Conservation (phyloP, 805 yeast species). For the Candida ovalis region DNA sequence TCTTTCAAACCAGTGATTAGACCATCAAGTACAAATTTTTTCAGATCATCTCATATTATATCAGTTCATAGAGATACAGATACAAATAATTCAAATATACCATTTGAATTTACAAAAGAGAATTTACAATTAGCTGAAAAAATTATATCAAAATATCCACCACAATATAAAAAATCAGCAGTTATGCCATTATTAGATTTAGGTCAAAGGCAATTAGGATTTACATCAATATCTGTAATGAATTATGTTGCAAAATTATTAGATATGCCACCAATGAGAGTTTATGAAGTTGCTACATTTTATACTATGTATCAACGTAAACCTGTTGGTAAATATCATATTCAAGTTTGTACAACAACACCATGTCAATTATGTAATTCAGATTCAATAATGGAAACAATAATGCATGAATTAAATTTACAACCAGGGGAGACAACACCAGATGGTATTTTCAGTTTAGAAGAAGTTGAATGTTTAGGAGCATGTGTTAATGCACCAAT, state of each 20-base stretch:
- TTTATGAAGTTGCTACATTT: conserved; percentile 87
- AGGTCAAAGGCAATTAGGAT: conserved; percentile 85
- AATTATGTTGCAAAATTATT: conserved; percentile 80
- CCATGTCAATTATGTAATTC: conserved; percentile 85
- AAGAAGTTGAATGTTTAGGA: conserved; percentile 88
- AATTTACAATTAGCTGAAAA: conserved; percentile 67
- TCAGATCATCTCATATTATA: conserved; percentile 29
- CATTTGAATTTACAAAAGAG: conserved; percentile 69
- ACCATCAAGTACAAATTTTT: too few relatives aligned
- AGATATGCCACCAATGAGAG: conserved; percentile 93
- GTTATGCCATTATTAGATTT: conserved; percentile 83
- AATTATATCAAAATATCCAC: conserved; percentile 75
- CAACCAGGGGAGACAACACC: conserved; percentile 75
- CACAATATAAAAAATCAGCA: conserved; percentile 84
- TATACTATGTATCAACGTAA: conserved; percentile 86
- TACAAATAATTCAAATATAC: conserved; percentile 60
- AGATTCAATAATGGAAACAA: conserved; percentile 72
- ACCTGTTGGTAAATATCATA: conserved; percentile 81
- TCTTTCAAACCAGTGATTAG: background rate
- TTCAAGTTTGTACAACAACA: conserved; percentile 86
- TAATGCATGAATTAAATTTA: conserved; percentile 55
- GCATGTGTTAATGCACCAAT: conserved; percentile 92
- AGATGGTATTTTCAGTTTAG: conserved; percentile 73
- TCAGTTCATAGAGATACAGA: conserved; percentile 72
- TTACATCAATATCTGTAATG: conserved; percentile 84